Base-by-base conservation (phyloP, 2,329 filamentous ascomycete species). In the Truncatella angustata region DNA sequence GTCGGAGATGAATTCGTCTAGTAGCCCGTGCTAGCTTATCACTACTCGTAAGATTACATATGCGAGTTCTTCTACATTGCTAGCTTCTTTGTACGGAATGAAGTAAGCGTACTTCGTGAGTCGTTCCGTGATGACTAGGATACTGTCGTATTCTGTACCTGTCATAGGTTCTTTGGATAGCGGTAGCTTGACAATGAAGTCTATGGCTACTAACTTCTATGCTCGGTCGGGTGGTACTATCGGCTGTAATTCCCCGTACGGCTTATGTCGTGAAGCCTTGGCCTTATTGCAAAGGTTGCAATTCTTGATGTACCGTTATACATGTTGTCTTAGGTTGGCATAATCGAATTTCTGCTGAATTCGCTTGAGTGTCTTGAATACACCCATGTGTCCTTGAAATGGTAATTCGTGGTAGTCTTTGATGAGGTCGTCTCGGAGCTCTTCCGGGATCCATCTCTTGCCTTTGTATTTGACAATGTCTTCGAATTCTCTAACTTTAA, bases 171-270 rank as follows among this genome's bases (percentile, higher is more conserved):
- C 36, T n/a, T 39, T 39, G 6, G n/a, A 39, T 39, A 16, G 14
- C 9, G 36, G 36, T 39, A 39, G 36, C n/a, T 39, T 39, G n/a
- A 39, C n/a, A 16, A 39, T 39, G 16, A 39, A 39, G 36, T 39
- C n/a, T 21, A 39, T 39, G 16, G 36, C 36, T 6, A 39, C 18
- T 16, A n/a, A 39, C 16, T 39, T 39, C 36, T n/a, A 39, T 6
- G 36, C 36, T 39, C n/a, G 7, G n/a, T 39, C 36, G 36, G 36
- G 36, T 39, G 36, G 36, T 39, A n/a, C n/a, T n/a, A 39, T 39
- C 9, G 9, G 36, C 16, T 44, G 5, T 44, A 44, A 10, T 24
- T 44, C 6, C 24, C 16, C 16, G 10, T 44, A 44, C 12, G 21
- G 40, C 10, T 44, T 44, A 16, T 44, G 20, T 44, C 12, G 40